Evolutionary conservation across 2,329 filamentous ascomycete species (phyloP), one percentile per base, ranked within the genome.

Genomic region (Diaporthe capsici): DNA sequence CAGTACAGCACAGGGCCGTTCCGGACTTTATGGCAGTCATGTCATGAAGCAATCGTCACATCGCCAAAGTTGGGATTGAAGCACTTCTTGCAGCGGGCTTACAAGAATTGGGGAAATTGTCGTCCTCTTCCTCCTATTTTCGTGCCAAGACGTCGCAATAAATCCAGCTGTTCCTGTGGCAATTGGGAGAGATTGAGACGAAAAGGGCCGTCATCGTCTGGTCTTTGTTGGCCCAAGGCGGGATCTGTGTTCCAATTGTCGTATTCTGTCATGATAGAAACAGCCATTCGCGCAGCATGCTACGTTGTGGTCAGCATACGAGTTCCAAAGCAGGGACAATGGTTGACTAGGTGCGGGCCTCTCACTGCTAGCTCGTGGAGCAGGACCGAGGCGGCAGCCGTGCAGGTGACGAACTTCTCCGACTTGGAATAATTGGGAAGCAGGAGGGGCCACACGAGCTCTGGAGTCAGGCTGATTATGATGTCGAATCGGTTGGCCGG

Each of bases 281-380:
- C 10, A 10, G 68, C 28, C n/a, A 25, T 20, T 10, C 53, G 22
- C 0, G 10, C 68, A 57, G 37, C 12, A 13, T 71, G 68, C 68
- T 71, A 13, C 9, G 5, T 8, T 7, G 1, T 17, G 34, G 68
- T 71, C 68, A 71, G 68, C 31, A 17, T 15, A 28, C 44, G 17
- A 31, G 6, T 17, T 5, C 13, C 49, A 53, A 9, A 25, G 10
- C 13, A 55, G 10, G 2, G 13, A 6, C 12, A 55, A 20, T 31
- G 13, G 9, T 17, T 3, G 20, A 55, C 25, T 4, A 17, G 25
- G 10, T 17, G 28, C 4, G 44, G 20, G 17, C 8, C 68, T 47
- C 31, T 47, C 31, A 71, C 68, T 20, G 68, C 68, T 9, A 71
- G n/a, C 28, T 71, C 68, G 31, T 71, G 68, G 1, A 71, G 51